Evolutionary conservation across 306 rosid genomes (phyloP), one percentile per base, ranked within the genome.

Genomic region (Gastrolobium villosum): DNA sequence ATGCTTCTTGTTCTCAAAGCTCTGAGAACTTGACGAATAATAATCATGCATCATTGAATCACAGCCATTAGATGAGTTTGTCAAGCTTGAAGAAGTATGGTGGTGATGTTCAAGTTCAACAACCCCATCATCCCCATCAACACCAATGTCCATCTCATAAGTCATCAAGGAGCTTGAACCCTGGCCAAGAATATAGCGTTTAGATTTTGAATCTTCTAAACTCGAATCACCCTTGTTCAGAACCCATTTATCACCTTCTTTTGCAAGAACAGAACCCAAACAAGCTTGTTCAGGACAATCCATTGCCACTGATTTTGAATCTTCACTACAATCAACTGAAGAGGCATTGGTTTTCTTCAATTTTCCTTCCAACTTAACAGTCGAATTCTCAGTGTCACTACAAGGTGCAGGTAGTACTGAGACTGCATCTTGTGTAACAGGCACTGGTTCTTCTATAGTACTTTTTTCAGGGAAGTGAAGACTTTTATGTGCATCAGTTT

Each of bases 21-120:
- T 88, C 48, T 81, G 87, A 55, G 90, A 87, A 49, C 87, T 79
- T 31, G 91, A 91, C 40, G 94, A 87, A 82, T 79, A 76, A 1
- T 79, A 76, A 1, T 76, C 89, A 14, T 82, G 85, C 45, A 79
- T 52, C 66, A 82, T 67, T 70, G 90, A 86, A 75, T 75, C 80
- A 6, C 84, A 89, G 66, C 72, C 82, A 76, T 55, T 81, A 1
- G 96, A 87, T n/a, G 97, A 90, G 85, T 86, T 86, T 1, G 92
- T 86, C 90, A 82, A 60, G 83, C 89, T 86, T 20, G 92, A 91
- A 83, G 80, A 74, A 78, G 78, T 11, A 20, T 77, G 90, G 52
- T 72, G 90, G 86, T 78, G 90, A 46, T 72, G 90, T 85, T 78
- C 81, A 71, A 52, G 86, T 72, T 91, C 91, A 56, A 61, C 77